Conservation (phyloP, 306 rosid species). For the Astragalus membranaceus region DNA sequence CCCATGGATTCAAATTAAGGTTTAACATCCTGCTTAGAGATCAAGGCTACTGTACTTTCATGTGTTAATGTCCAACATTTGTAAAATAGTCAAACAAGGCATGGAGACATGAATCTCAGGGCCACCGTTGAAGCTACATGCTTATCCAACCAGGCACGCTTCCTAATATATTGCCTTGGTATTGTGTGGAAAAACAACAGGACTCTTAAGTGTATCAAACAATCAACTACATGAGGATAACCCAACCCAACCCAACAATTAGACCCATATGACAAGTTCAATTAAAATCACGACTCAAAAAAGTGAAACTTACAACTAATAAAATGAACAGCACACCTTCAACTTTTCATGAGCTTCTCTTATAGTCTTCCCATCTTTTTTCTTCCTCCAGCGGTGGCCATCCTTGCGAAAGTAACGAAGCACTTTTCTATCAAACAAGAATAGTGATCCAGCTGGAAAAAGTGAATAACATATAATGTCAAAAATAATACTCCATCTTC, state of each 20-base stretch:
- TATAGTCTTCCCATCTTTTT: slow-evolving; percentile 72
- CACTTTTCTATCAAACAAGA: slow-evolving; percentile 65
- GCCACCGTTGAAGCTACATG: not conserved
- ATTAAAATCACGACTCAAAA: slow-evolving; percentile 15
- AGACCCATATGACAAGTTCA: slow-evolving; percentile 9
- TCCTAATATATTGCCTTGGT: not conserved
- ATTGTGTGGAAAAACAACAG: slow-evolving; percentile 3
- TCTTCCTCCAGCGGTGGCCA: slow-evolving; percentile 83
- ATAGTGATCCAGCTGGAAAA: slow-evolving; percentile 63
- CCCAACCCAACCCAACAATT: slow-evolving; percentile 17
- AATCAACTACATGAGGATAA: not conserved
- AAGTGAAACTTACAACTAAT: slow-evolving; percentile 51
- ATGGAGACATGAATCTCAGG: not conserved
- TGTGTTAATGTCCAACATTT: not conserved
- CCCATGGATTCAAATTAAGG: not conserved
- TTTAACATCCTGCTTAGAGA: not conserved
- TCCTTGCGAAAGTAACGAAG: slow-evolving; percentile 75
- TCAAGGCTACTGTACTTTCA: not conserved
- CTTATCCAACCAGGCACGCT: not conserved
- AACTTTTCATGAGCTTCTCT: slow-evolving; percentile 86
- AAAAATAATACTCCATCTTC: not conserved
- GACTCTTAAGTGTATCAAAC: not conserved
- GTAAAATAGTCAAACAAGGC: not conserved
- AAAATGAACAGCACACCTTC: slow-evolving; percentile 83
- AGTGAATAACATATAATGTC: slow-evolving; percentile 3